Base-by-base conservation (phyloP, 129 eudicot genomes). In the Scalesia atractyloides region DNA sequence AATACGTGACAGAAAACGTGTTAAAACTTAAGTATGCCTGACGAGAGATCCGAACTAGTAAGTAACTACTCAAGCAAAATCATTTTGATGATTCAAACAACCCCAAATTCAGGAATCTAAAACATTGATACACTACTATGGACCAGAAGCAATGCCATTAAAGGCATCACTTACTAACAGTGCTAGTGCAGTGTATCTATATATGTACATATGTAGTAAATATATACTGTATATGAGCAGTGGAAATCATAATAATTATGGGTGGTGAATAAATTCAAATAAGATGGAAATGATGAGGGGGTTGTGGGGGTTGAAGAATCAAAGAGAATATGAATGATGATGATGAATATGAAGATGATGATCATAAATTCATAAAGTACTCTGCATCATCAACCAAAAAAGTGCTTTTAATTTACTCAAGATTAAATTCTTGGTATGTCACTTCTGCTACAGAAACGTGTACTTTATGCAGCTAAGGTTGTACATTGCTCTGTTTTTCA, bases 241-340 rank as follows among this genome's bases (percentile, higher is more conserved):
- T 63, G 64, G 60, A 60, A 68, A 60, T 69, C 17, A 77, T 69
- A 77, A 62, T 63, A 77, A 70, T 41, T 70, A 54, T 70, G 20
- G 58, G 76, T 69, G 72, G 66, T 70, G 76, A 70, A 44, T 69
- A 61, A 77, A 49, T 77, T 50, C 71, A 62, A 69, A 66, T 50
- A 16, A 39, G 47, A 52, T 37, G 66, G 20, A 20, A 5, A 66
- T 75, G 73, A 75, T 75, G 79, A 66, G 73, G 66, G 73, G 37
- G 69, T 51, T 33, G 48, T 50, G 62, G 62, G 61, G 63, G 34
- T 15, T 75, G 65, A 65, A 60, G 76, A 59, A 69, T 63, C 64
- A 69, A 61, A 59, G 81, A n/a, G 76, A 51, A 78, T 78, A 78
- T 70, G 72, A 78, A 69, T 69, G 65, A 70, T 70, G 47, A 77